These are phyloP conservation scores for Tricholoma furcatifolium DNA, from an alignment of 768 basidiomycete species.

Conservation along the genomic window DNA sequence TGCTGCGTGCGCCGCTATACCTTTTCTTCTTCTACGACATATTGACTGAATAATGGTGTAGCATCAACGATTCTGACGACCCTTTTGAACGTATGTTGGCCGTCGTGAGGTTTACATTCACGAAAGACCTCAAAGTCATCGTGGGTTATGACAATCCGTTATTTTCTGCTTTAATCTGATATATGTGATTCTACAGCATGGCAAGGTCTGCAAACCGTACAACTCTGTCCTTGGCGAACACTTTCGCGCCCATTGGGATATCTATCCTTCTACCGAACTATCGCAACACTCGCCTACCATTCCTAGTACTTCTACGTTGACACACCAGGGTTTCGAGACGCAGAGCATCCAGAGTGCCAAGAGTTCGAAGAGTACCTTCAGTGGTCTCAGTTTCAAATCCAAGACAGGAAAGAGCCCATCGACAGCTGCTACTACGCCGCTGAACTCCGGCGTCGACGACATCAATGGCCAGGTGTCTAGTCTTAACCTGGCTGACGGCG, in stretches of 20 bases:
- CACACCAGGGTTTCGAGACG: slow-evolving; percentile 40
- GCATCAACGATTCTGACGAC: slow-evolving; percentile 90
- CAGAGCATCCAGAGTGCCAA: slow-evolving; percentile 57
- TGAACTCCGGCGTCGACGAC: slow-evolving; percentile 39
- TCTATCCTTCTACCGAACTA: slow-evolving; percentile 56
- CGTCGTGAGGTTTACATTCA: slow-evolving; percentile 82
- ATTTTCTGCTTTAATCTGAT: slow-evolving; percentile 1
- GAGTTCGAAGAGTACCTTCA: slow-evolving; percentile 61
- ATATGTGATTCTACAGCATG: slow-evolving; percentile 51
- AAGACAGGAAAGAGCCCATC: slow-evolving; percentile 51
- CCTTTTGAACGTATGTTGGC: slow-evolving; percentile 97
- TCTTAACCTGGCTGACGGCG: slow-evolving; percentile 44
- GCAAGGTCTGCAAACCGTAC: slow-evolving; percentile 93
- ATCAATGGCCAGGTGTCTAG: slow-evolving; percentile 58
- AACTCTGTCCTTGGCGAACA: slow-evolving; percentile 87
- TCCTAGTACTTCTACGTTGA: slow-evolving; percentile 31
- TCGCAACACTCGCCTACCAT: slow-evolving; percentile 42
- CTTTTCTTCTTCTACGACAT: slow-evolving; percentile 4
- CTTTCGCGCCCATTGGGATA: slow-evolving; percentile 86
- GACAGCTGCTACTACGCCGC: slow-evolving; percentile 55
- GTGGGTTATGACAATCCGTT: slow-evolving; percentile 43
- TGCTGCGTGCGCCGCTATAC: slow-evolving; percentile 66
- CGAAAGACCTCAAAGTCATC: slow-evolving; percentile 92
- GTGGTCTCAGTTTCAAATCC: slow-evolving; percentile 54
- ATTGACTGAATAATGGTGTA: slow-evolving; percentile 28